These are phyloP conservation scores for Penstemon newberryi DNA, from an alignment of 257 asterid species.

Conservation along the genomic window DNA sequence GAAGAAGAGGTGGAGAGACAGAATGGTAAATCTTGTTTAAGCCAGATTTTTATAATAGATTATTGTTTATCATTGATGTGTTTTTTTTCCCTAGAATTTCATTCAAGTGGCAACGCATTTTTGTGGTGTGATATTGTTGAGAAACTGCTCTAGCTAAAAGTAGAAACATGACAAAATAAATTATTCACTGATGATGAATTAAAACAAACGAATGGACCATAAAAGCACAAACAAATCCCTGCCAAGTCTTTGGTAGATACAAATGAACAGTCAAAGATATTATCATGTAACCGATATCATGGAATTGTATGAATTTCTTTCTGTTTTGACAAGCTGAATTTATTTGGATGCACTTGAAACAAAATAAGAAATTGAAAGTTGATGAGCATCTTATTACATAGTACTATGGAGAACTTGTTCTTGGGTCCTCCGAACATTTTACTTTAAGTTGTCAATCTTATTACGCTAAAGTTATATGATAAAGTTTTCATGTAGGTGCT, in stretches of 20 bases:
- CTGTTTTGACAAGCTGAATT: conserved; percentile 1
- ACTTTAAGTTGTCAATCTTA: conserved; percentile 19
- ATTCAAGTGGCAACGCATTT: neutral
- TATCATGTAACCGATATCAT: neutral
- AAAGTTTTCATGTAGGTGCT: neutral
- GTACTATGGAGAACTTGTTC: conserved; percentile 13
- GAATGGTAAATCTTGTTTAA: conserved; percentile 48
- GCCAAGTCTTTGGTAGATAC: neutral
- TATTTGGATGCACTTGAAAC: neutral
- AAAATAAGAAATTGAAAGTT: too few relatives aligned
- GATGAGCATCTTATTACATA: neutral
- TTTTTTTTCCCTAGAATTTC: neutral
- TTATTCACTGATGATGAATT: conserved; percentile 6
- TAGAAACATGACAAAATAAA: conserved; percentile 1
- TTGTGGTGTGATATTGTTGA: neutral
- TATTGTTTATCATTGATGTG: conserved; percentile 12
- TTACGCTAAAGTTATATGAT: conserved; percentile 2
- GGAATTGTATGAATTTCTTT: neutral
- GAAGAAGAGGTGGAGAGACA: conserved; percentile 72
- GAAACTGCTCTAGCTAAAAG: neutral
- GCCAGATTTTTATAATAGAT: neutral
- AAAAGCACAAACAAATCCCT: neutral
- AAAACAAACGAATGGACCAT: neutral
- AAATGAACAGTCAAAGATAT: conserved; percentile 4
- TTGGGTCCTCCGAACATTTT: conserved; percentile 13